These are phyloP conservation scores for Malus hybrid DNA, from an alignment of 331 rosid genomes.

Conservation along the genomic window DNA sequence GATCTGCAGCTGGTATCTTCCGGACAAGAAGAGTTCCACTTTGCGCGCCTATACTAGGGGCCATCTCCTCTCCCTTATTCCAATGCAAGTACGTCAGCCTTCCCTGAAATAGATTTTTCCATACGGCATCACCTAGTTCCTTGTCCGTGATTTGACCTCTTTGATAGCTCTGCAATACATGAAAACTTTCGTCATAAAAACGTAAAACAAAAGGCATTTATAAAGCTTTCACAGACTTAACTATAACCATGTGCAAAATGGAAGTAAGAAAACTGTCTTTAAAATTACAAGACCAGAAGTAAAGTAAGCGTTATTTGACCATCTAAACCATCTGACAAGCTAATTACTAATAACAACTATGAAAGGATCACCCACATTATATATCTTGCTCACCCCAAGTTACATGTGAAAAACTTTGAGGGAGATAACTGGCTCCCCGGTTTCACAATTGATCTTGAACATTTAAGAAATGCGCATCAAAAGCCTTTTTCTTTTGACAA, in stretches of 20 bases:
- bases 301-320: background rate
- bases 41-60: conserved; percentile 49
- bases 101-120: conserved; percentile 52
- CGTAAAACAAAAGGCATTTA: background rate
- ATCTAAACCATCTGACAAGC: background rate
- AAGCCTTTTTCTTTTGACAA: background rate
- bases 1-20: conserved; percentile 55
- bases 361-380: background rate
- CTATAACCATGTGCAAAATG: too few species aligned
- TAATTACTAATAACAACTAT: background rate
- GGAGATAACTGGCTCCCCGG: background rate
- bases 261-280: background rate
- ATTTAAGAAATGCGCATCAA: background rate
- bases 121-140: conserved; percentile 34
- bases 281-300: background rate
- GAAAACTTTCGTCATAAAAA: conserved; percentile 9
- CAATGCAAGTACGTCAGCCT: conserved; percentile 69
- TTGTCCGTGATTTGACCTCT: conserved; percentile 48
- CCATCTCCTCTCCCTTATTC: conserved; percentile 83
- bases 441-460: background rate
- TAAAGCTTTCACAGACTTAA: background rate
- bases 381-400: background rate
- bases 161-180: conserved; percentile 49
- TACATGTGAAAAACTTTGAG: background rate
- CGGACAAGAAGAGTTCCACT: conserved; percentile 80